Percentiles rank a stretch among this genome's conserved stretches.
phyloP scores from a whole-genome alignment of 352 stramenopile species.

The Pythium coloratum region DNA sequence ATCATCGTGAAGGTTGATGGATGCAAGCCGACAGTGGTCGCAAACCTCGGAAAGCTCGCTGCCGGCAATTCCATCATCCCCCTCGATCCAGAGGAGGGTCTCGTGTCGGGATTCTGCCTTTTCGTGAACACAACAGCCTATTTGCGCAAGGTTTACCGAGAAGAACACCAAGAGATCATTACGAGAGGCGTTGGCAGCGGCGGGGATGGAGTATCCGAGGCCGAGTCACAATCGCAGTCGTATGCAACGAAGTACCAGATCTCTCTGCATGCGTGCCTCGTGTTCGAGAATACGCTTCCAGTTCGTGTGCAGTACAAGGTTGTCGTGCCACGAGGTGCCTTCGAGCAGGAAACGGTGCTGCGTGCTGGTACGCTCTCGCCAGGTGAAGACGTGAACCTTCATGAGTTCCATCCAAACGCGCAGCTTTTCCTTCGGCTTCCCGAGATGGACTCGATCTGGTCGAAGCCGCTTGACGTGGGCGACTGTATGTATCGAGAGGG shows the following conservation, averaged over 20 bases:
- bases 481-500: slow-evolving; percentile 84
- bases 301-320: slow-evolving; percentile 87
- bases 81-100: slow-evolving; percentile 60
- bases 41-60: slow-evolving; percentile 59
- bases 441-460: slow-evolving; percentile 89
- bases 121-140: slow-evolving; percentile 82
- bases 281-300: slow-evolving; percentile 87
- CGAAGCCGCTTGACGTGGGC: slow-evolving; percentile 56
- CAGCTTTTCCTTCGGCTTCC: slow-evolving; percentile 70
- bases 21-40: slow-evolving; percentile 82
- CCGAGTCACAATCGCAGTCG: slow-evolving; percentile 48
- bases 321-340: slow-evolving; percentile 27
- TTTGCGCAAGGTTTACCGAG: slow-evolving; percentile 87
- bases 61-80: slow-evolving; percentile 69
- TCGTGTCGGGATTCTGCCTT: slow-evolving; percentile 72
- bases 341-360: slow-evolving; percentile 36
- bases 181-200: slow-evolving; percentile 37
- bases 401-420: slow-evolving; percentile 82
- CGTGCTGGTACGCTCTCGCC: slow-evolving; percentile 73
- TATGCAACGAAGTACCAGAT: slow-evolving; percentile 90
- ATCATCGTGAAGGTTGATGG: slow-evolving; percentile 85
- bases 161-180: slow-evolving; percentile 80
- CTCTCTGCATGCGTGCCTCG: slow-evolving; percentile 74
- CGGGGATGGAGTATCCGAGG: slow-evolving; percentile 2
- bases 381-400: slow-evolving; percentile 79